Conservation (phyloP, 2,329 filamentous ascomycete genomes). For the Botryotinia globosa region DNA sequence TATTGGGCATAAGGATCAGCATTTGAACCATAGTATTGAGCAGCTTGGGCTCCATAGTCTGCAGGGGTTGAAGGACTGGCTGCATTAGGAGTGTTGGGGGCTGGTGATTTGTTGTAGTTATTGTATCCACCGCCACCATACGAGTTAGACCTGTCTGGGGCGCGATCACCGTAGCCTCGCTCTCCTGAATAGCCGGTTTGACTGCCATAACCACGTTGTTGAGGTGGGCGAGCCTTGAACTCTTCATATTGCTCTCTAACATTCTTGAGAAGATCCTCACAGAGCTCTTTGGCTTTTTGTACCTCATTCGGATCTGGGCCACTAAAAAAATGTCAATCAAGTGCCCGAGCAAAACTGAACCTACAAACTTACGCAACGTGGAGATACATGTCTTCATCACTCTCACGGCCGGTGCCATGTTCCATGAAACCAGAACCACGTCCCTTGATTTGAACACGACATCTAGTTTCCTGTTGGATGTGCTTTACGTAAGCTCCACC, state of each 20-base stretch:
- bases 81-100: conserved; percentile 37
- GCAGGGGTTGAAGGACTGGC: conserved; percentile 46
- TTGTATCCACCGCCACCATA: conserved; percentile 43
- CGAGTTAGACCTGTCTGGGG: conserved; percentile 45
- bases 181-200: conserved; percentile 44
- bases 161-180: conserved; percentile 52
- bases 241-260: conserved; percentile 88
- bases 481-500: conserved; percentile 96
- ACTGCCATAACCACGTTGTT: conserved; percentile 57
- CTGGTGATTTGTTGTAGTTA: conserved; percentile 39
- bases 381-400: conserved; percentile 94
- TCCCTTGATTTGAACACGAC: conserved; percentile 97
- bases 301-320: conserved; percentile 87
- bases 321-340: conserved; percentile 45
- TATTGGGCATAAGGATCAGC: conserved; percentile 86
- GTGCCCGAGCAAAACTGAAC: background rate
- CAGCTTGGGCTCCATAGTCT: conserved; percentile 79
- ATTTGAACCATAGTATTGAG: conserved; percentile 68
- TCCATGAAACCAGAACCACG: conserved; percentile 94
- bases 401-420: conserved; percentile 80
- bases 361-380: conserved; percentile 75
- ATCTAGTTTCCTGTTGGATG: conserved; percentile 92
- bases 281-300: conserved; percentile 80
- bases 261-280: conserved; percentile 80
- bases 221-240: conserved; percentile 77